Conservation (phyloP, 2,329 filamentous ascomycete genomes). For the Rosellinia necatrix region DNA sequence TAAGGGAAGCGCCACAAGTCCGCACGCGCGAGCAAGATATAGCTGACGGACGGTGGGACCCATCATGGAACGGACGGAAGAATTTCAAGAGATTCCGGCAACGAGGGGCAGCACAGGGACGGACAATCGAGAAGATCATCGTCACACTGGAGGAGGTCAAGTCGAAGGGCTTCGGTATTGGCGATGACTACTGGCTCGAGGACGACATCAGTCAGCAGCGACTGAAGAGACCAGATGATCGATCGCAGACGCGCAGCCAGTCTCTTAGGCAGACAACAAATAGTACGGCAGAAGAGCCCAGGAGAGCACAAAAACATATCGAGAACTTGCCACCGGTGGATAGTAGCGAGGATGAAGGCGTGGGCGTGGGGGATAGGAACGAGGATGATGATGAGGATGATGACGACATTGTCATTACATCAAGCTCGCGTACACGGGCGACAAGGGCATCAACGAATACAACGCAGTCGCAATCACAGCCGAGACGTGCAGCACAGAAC, state of each 20-base stretch:
- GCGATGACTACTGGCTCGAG: constrained; percentile 77
- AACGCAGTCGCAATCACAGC: constrained; percentile 27
- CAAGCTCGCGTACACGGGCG: constrained; percentile 34
- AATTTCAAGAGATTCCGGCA: constrained; percentile 91
- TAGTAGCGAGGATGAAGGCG: constrained; percentile 34
- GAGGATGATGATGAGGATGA: constrained; percentile 33
- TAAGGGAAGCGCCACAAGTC: constrained; percentile 51
- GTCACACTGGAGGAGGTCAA: constrained; percentile 73
- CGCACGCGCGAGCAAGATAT: constrained; percentile 55
- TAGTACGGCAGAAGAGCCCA: neutral
- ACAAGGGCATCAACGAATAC: constrained; percentile 41
- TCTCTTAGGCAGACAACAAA: constrained; percentile 25
- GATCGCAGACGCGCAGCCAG: constrained; percentile 31
- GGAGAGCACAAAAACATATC: constrained; percentile 14
- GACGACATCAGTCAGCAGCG: constrained; percentile 41
- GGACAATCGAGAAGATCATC: constrained; percentile 58
- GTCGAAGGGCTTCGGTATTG: constrained; percentile 72
- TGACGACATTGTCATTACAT: constrained; percentile 25
- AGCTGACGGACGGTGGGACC: constrained; percentile 72
- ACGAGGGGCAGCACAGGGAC: constrained; percentile 54
- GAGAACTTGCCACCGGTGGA: constrained; percentile 29
- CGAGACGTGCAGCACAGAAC: constrained; percentile 27
- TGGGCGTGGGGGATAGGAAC: constrained; percentile 28
- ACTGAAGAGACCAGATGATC: constrained; percentile 38
- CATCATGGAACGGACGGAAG: constrained; percentile 88